Base-by-base conservation (phyloP, 768 basidiomycete species). In the Agrocybe praecox region DNA sequence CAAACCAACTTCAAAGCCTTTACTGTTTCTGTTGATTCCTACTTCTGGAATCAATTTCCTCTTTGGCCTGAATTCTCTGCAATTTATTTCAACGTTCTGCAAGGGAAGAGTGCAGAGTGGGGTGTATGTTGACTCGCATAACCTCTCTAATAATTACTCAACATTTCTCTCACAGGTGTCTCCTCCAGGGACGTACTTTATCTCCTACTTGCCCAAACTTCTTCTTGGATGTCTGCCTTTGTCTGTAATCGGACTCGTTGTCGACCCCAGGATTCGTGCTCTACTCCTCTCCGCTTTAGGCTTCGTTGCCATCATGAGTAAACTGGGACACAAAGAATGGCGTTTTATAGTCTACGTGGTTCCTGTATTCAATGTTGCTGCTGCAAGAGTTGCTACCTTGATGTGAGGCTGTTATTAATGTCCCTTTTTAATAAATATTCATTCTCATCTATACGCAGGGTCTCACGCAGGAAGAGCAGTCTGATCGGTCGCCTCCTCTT, bases 281-380 rank as follows among this genome's bases (percentile, higher is more conserved):
- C 74, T 90, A 34, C 70, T 88, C 4, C 48, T 79, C 10, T 82
- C 88, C 0, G 76, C 83, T 2, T 23, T 86, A 5, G 55, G 65
- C 0, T 90, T 89, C 57, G 65, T 93, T 8, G 69, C 66, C 2
- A 62, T 88, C 2, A 83, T 98, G 69, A 95, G 94, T 67, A 76
- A 68, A 26, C 76, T 98, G 1, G 88, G 84, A 0, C 97, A 99
- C 73, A 99, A 99, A 69, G 97, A 99, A 72, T 99, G 97, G 97
- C 83, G 97, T 7, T 99, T 99, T 72, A 77, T 98, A 55, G 81
- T 94, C 8, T 98, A 98, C 66, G 80, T 86, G 17, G 83, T 98
- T 0, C 95, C 96, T 0, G 67, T 85, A 2, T 76, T 94, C 70
- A 96, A 97, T 63, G 70, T 95, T 2, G 83, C 88, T 1, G 94